Evolutionary conservation across 169 alveolate genomes (phyloP), one percentile per base, ranked within the genome.

Genomic region (Eimeria zaria): DNA sequence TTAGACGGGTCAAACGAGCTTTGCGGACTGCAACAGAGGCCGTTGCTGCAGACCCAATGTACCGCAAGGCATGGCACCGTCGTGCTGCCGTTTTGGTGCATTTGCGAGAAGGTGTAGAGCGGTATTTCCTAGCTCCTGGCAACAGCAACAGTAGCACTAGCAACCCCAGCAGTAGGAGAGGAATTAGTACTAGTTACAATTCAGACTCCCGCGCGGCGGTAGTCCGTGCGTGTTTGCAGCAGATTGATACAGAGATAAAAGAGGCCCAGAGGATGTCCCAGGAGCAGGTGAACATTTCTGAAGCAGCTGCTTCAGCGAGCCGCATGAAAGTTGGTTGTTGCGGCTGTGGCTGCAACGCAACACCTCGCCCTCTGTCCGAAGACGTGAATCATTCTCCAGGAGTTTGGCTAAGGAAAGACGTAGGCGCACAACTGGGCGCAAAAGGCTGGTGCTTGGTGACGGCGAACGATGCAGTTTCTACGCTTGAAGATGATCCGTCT

Each of bases 11-110:
- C 36, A 51, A 41, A 33, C 51, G 46, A 18, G 91, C 91, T 8
- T 22, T 83, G 36, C 30, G 91, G 33, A 60, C 91, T 48, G 91
- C 91, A 33, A 83, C 91, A n/a, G 91, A 51, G 30, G 91, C 91
- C 46, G 91, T 58, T 58, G 76, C 76, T 53, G 73, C 74, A 20
- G 76, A 83, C 51, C 91, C 91, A 36, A 20, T 53, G 76, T 83
- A 83, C 74, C 55, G 91, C 67, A 83, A 83, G 91, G 91, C 91
- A 14, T 83, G 91, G 91, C 74, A 83, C 67, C 76, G 91, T 14
- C 91, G 91, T 55, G 91, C 91, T 12, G 76, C 74, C 12, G 91
- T 76, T 83, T 53, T 83, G 91, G 91, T 33, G 22, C 69, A 60
- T 30, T 53, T 83, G 73, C 76, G 76, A 27, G 76, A 33, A 30